Base-by-base conservation (phyloP, 192 early-diverging fungal genomes). In the Podila epicladia region DNA sequence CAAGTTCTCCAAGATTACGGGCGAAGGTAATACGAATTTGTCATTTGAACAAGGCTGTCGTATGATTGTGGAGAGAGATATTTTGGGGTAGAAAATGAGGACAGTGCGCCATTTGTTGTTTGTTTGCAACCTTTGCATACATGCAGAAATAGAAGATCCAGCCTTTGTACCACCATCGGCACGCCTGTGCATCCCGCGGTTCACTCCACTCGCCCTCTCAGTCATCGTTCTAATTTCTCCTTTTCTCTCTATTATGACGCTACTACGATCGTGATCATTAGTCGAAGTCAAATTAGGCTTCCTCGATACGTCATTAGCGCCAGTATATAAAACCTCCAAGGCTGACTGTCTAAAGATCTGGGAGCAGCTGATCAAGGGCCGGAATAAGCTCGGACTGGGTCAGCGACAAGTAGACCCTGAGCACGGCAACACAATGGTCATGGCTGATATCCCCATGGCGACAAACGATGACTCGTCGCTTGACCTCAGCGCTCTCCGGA, bases 311-410 rank as follows among this genome's bases (percentile, higher is more conserved):
- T 51, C 31, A n/a, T 45, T 80, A 9, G 70, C 70, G 0, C 77
- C 77, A 20, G 66, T 73, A 2, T 15, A 63, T 22, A 41, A 45
- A 17, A 59, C 26, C 19, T 70, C 74, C 17, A 67, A 63, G 12
- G 32, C 55, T 22, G 55, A 65, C n/a, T 76, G 67, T 31, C 37
- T 49, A 31, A 57, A 38, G 22, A 51, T 69, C 4, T 80, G 77
- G 77, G 33, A 26, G 4, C 62, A 61, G n/a, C 60, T 79, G 9
- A 65, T 59, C 17, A 79, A 69, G 33, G 75, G 70, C 19, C 75
- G 77, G 62, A 72, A 80, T 50, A 80, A 80, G 49, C 71, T 80
- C 4, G 77, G 77, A 3, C 37, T 80, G 3, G 77, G 77, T n/a
- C 77, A 80, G 38, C 71, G 77, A 4, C 71, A 80, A 24, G 35